phyloP scores from a whole-genome alignment of 306 rosid species.

The Amphicarpaea edgeworthii region DNA sequence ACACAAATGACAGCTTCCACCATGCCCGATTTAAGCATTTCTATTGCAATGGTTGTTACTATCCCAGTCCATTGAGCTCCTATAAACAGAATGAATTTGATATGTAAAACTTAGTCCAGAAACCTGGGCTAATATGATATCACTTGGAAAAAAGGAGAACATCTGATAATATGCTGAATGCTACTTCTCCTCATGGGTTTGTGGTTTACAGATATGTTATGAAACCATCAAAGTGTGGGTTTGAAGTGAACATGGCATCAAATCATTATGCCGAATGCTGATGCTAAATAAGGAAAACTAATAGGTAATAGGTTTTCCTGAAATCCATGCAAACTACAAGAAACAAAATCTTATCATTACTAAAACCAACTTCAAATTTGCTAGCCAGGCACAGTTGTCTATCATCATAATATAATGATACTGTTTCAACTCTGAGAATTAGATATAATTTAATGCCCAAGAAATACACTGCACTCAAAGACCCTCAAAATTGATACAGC shows the following conservation, averaged over 20 bases:
- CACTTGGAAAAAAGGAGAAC: constrained; percentile 8
- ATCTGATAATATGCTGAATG: not conserved
- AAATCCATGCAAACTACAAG: constrained; percentile 4
- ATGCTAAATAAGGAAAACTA: constrained; percentile 21
- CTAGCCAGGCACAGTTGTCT: not conserved
- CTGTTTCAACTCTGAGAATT: not conserved
- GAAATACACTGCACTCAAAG: constrained; percentile 20
- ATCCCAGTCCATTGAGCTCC: constrained; percentile 99
- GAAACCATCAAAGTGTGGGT: no score
- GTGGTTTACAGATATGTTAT: no score
- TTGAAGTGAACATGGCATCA: no score
- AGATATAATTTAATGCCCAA: constrained; percentile 1
- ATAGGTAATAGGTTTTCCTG: no score
- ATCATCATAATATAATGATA: constrained; percentile 4
- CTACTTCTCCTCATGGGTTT: no score
- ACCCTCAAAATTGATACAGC: constrained; percentile 1
- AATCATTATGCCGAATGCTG: no score
- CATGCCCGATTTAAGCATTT: constrained; percentile 97
- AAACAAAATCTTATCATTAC: not conserved
- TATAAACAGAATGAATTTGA: constrained; percentile 45
- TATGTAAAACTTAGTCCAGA: constrained; percentile 11
- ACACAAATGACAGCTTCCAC: constrained; percentile 98
- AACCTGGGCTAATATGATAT: constrained; percentile 5
- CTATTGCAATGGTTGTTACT: constrained; percentile 93
- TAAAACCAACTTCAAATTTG: not conserved